Base-by-base conservation (phyloP, 2,329 filamentous ascomycete genomes). In the Grosmannia serpens region DNA sequence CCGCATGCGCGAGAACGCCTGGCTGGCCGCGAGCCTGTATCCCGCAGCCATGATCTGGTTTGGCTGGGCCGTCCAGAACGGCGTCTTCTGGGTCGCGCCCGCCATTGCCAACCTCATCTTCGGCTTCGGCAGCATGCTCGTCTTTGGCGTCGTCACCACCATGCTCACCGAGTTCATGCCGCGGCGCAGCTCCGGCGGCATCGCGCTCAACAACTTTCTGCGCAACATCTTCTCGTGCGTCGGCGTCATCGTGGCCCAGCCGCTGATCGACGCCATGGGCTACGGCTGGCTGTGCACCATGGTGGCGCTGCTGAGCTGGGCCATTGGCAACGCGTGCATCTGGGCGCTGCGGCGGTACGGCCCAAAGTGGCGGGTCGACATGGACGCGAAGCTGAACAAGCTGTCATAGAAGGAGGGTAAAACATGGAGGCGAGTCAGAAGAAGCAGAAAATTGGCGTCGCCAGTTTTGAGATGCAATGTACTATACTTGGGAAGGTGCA, bases 151-250 rank as follows among this genome's bases (percentile, higher is more conserved):
- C 64, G 77, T 82, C 0, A 91, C 88, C 0, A 94, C 89, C 0
- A 91, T 94, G 87, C 75, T 94, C 63, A 92, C 89, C 0, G 89
- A 94, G 67, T 91, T 92, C 67, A 86, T 92, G 77, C 87, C 87
- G 17, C 78, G 82, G 49, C 78, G 80, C 62, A 86, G 85, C 55
- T 87, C 84, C 4, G 81, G 81, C 13, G 88, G 88, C 1, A 87
- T 92, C 3, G 89, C 89, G 0, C 75, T 91, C 50, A 91, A 92
- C 70, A 92, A 92, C 68, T 89, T 92, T 66, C 77, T 89, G 56
- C 76, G 89, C 53, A 94, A 92, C 65, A 88, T 91, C 46, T 85
- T 91, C 65, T 84, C 81, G 55, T 91, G 86, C 61, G 77, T 89
- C 1, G 88, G 87, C 11, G 80, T 80, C 50, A 70, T 91, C 35